Evolutionary conservation across 768 basidiomycete species (phyloP), one percentile per base, ranked within the genome.

Genomic region (Hemileccinum impolitum): DNA sequence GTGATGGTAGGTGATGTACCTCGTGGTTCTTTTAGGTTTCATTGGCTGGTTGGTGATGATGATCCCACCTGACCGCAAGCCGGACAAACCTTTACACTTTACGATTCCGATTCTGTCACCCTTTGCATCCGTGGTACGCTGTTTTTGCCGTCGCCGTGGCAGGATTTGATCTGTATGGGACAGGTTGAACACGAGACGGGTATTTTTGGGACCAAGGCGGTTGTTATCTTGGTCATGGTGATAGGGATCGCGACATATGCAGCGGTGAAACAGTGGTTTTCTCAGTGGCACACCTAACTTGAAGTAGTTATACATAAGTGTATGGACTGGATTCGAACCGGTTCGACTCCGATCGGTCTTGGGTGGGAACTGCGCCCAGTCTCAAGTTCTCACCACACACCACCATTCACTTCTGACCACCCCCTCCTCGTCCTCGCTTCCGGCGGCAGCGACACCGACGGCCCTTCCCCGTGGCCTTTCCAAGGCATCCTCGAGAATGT

Each of bases 171-270:
- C 21, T 10, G 47, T 28, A 17, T 44, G 39, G 13, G 8, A 11
- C 30, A 90, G 87, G 77, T 86, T n/a, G 87, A 90, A 55, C 77
- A 87, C 39, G 87, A 90, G 64, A 79, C 79, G 0, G 85, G 87
- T 0, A 72, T 79, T 0, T 64, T 87, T 2, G 77, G 79, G n/a
- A 62, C 76, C 25, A 79, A 69, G 57, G 64, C 70, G 0, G 68
- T 85, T 10, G 59, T 61, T 14, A 51, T 77, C 6, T 57, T 75
- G 7, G 52, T 75, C 3, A 39, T 81, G 13, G 67, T 75, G 0
- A 28, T 67, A 6, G 75, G 76, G 1, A 63, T 68, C 30, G 60
- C 77, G 1, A 59, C 62, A 3, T 85, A 80, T 48, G 57, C 71
- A 1, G 54, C 68, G 1, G 65, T 80, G 49, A 76, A 75, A 21